Percentiles rank a stretch among this genome's conserved stretches.
phyloP scores from a whole-genome alignment of 495 filamentous ascomycete species.

The Cetradonia linearis region DNA sequence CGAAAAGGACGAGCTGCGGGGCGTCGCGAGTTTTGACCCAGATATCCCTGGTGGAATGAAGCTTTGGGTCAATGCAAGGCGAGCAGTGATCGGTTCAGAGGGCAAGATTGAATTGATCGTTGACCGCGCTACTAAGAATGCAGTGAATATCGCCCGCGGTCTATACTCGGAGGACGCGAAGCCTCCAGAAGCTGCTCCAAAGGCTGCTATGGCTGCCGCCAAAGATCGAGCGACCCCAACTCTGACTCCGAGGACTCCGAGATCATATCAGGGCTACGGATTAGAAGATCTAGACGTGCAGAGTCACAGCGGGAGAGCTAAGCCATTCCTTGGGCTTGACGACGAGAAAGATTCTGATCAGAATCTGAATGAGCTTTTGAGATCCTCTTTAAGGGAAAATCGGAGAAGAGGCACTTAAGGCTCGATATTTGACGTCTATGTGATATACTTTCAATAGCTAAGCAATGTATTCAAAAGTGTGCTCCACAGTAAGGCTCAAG shows the following conservation, averaged over 20 bases:
- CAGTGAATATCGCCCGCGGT: conserved; percentile 42
- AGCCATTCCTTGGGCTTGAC: conserved; percentile 14
- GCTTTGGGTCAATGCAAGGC: conserved; percentile 47
- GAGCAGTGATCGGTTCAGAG: conserved; percentile 47
- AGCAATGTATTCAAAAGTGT: background rate
- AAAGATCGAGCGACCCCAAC: conserved; percentile 5
- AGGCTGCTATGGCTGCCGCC: conserved; percentile 2
- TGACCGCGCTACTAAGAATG: conserved; percentile 34
- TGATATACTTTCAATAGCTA: background rate
- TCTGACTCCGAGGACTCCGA: background rate
- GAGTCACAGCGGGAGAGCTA: conserved; percentile 9
- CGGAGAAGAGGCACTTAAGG: background rate
- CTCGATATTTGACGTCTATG: background rate
- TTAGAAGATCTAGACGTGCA: conserved; percentile 14
- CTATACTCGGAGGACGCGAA: conserved; percentile 2
- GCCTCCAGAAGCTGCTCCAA: background rate
- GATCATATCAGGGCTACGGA: conserved; percentile 10
- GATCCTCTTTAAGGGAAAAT: background rate
- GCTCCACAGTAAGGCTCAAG: background rate
- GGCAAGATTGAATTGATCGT: conserved; percentile 48
- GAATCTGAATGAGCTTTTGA: background rate
- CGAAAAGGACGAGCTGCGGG: conserved; percentile 19
- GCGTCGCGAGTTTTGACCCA: conserved; percentile 45
- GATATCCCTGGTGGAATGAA: conserved; percentile 56
- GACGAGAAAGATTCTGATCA: background rate